These are phyloP conservation scores for Coemansia sp. DNA, from an alignment of 192 early-diverging fungal genomes.

Conservation along the genomic window DNA sequence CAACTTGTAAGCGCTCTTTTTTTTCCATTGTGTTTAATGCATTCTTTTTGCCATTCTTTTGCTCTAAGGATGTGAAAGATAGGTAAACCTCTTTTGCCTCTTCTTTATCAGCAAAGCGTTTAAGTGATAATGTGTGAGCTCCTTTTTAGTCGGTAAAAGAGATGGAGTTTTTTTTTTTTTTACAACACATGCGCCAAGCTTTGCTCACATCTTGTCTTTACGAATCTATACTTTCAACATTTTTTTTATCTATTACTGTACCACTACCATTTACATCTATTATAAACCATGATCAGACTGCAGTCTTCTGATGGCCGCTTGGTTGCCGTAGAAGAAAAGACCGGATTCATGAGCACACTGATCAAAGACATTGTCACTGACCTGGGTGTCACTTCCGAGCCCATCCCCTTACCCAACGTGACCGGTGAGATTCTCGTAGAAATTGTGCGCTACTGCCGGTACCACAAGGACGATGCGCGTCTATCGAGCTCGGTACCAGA, in stretches of 20 bases:
- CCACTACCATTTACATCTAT: not conserved
- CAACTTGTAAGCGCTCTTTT: conserved; percentile 58
- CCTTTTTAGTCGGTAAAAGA: not conserved
- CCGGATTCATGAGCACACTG: conserved; percentile 68
- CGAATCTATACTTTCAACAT: not conserved
- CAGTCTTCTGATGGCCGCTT: conserved; percentile 64
- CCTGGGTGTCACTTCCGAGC: conserved; percentile 60
- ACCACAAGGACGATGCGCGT: conserved; percentile 72
- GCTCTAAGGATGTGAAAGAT: not conserved
- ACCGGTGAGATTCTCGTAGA: conserved; percentile 64
- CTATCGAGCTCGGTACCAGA: conserved; percentile 23
- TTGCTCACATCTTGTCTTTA: not conserved
- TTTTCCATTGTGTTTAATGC: not conserved
- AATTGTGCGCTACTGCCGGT: conserved; percentile 76
- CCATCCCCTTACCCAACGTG: conserved; percentile 75
- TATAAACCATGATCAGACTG: conserved; percentile 51
- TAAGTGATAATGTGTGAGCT: not conserved
- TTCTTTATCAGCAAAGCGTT: not conserved
- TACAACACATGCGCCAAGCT: not conserved
- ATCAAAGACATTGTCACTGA: conserved; percentile 79
- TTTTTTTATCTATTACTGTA: conserved; percentile 4
- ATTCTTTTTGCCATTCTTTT: not conserved
- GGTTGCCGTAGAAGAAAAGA: conserved; percentile 64
- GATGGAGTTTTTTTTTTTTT: not conserved
- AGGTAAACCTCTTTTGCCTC: not conserved